Conservation (phyloP, 257 asterid species). For the Oldenlandia corymbosa region DNA sequence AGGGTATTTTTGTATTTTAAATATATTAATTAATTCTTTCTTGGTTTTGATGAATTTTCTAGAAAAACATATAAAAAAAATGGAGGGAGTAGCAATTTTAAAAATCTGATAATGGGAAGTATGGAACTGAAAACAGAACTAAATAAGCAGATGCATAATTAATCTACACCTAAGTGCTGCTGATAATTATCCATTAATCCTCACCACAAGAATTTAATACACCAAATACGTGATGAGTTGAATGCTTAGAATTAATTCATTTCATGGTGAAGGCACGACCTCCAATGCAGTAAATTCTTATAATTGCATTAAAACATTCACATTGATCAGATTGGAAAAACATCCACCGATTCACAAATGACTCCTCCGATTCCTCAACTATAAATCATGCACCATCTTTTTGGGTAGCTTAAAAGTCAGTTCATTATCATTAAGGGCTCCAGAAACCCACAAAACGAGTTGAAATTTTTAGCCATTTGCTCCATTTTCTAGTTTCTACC, state of each 20-base stretch:
- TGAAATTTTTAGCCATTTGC: neutral
- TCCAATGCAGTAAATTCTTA: slow-evolving; percentile 38
- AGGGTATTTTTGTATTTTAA: no score
- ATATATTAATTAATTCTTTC: no score
- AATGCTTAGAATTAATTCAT: slow-evolving; percentile 5
- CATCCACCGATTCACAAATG: slow-evolving; percentile 8
- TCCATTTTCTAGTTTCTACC: neutral
- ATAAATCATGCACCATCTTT: neutral
- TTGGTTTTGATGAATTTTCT: no score
- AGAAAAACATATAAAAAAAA: no score
- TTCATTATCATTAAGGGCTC: neutral
- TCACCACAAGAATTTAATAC: no score
- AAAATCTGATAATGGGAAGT: no score
- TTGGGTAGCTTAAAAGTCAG: neutral
- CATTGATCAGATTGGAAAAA: no score
- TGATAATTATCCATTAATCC: no score
- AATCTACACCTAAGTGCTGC: neutral
- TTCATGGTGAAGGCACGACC: slow-evolving; percentile 54
- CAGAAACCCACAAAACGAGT: slow-evolving; percentile 2
- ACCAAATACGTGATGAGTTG: slow-evolving; percentile 9
- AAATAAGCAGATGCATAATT: neutral
- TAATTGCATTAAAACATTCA: slow-evolving; percentile 10
- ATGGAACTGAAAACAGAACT: no score
- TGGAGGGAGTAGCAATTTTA: no score
- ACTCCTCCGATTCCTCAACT: slow-evolving; percentile 10